Base-by-base conservation (phyloP, 1,284 basidiomycete species). In the Meripilus lineatus region DNA sequence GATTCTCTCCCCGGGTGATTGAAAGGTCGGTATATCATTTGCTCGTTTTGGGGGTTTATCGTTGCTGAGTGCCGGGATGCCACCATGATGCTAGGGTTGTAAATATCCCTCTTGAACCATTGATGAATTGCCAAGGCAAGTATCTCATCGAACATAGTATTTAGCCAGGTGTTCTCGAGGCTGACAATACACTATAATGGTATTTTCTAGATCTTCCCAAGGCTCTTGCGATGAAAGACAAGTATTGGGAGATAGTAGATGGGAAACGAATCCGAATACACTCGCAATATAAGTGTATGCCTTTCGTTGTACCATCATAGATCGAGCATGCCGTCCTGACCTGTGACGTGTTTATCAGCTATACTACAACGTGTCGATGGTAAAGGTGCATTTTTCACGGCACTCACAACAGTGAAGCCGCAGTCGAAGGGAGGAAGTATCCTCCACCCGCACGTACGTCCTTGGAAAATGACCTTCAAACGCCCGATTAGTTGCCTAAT, bases 381-480 rank as follows among this genome's bases (percentile, higher is more conserved):
- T 0, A 48, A 72, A 14, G 62, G 63, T 2, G 64, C 72, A 26
- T 85, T 86, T 54, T 67, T 66, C 20, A 85, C 83, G 28, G 74
- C 77, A 1, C 63, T 81, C 62, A 85, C 84, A 2, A 64, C 52
- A 1, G 63, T 74, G 8, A 50, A 54, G 8, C 84, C 83, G 1
- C 66, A 67, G 15, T 50, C 52, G 2, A 81, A 81, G 53, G 69
- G 72, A 30, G 66, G 71, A 14, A 65, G 62, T 38, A 65, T 79
- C 3, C 56, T 86, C 1, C 84, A 87, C 57, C 83, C 81, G 5
- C 65, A 65, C 18, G 83, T 84, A 56, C 51, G 74, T 58, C 17
- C 18, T 43, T 33, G 44, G 37, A 40, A 39, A 30, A 28, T 26
- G 34, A 25, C 34, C 23, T 10, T 40, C 25, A 11, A 28, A 4